Percentiles rank a stretch among this genome's conserved stretches.
These are phyloP conservation scores for Fonsecaea pedrosoi DNA, from an alignment of 2,329 filamentous ascomycete genomes.

Conservation along the genomic window DNA sequence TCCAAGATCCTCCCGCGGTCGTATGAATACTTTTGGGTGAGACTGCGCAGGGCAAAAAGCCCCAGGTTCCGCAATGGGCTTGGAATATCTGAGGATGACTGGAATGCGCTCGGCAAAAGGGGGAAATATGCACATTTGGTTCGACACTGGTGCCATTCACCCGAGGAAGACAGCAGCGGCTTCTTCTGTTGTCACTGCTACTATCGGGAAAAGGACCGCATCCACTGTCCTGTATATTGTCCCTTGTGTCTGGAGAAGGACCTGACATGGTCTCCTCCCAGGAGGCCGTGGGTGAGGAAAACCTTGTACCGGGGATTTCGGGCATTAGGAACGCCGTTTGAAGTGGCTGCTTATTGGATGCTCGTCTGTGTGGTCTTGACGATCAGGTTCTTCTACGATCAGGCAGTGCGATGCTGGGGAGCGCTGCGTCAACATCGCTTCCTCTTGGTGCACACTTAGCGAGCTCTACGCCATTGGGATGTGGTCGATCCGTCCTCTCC, in stretches of 20 bases:
- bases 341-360: conserved; percentile 12
- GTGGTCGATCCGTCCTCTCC: background rate
- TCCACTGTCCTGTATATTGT: conserved; percentile 24
- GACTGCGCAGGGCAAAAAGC: conserved; percentile 29
- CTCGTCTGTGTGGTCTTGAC: conserved; percentile 10
- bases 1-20: conserved; percentile 36
- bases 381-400: conserved; percentile 13
- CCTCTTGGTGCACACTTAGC: background rate
- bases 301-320: background rate
- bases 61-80: conserved; percentile 30
- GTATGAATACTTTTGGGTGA: conserved; percentile 28
- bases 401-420: conserved; percentile 14
- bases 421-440: conserved; percentile 6
- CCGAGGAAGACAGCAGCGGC: conserved; percentile 29
- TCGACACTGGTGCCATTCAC: conserved; percentile 31
- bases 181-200: conserved; percentile 32
- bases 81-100: conserved; percentile 23
- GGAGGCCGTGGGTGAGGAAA: conserved; percentile 24
- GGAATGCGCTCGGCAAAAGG: conserved; percentile 31
- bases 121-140: conserved; percentile 33
- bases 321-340: conserved; percentile 7
- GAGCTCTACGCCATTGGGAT: background rate
- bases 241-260: conserved; percentile 32
- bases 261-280: conserved; percentile 26
- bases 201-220: conserved; percentile 4